A percentile compares a stretch with the other conserved stretches of the same genome.
These are phyloP conservation scores for Fusarium dlaminii DNA, from an alignment of 2,329 filamentous ascomycete genomes.

Conservation along the genomic window DNA sequence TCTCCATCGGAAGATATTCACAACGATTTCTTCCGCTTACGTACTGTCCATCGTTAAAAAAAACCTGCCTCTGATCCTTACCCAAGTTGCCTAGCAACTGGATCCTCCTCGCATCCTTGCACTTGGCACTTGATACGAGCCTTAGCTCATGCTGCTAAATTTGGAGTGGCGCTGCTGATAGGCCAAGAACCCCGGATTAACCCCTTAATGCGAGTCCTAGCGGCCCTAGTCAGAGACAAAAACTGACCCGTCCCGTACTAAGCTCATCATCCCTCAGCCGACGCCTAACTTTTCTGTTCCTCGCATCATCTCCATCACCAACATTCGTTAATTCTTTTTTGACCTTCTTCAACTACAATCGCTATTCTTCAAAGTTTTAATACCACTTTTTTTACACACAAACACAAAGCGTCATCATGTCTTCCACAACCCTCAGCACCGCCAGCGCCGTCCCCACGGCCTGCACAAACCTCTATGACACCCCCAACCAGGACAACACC, in stretches of 20 bases:
- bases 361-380: neutral
- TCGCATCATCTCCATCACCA: conserved; percentile 5
- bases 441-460: conserved; percentile 11
- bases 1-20: neutral
- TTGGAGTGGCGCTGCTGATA: conserved; percentile 13
- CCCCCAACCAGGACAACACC: conserved; percentile 55
- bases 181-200: conserved; percentile 26
- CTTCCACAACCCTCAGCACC: conserved; percentile 26
- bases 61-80: neutral
- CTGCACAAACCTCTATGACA: conserved; percentile 49
- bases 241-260: neutral
- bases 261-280: neutral
- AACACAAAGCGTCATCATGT: conserved; percentile 40
- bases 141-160: conserved; percentile 22
- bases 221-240: conserved; percentile 18
- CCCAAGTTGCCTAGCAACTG: conserved; percentile 30
- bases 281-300: neutral
- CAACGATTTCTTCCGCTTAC: neutral
- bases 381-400: neutral
- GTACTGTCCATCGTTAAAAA: neutral
- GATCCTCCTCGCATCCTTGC: conserved; percentile 10
- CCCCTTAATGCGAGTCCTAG: conserved; percentile 22
- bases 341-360: neutral
- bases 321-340: conserved; percentile 14
- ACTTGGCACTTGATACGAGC: conserved; percentile 21